A percentile compares a stretch with the other conserved stretches of the same genome.
phyloP scores from a whole-genome alignment of 2,329 filamentous ascomycete genomes.

The Colletotrichum endophyticum region DNA sequence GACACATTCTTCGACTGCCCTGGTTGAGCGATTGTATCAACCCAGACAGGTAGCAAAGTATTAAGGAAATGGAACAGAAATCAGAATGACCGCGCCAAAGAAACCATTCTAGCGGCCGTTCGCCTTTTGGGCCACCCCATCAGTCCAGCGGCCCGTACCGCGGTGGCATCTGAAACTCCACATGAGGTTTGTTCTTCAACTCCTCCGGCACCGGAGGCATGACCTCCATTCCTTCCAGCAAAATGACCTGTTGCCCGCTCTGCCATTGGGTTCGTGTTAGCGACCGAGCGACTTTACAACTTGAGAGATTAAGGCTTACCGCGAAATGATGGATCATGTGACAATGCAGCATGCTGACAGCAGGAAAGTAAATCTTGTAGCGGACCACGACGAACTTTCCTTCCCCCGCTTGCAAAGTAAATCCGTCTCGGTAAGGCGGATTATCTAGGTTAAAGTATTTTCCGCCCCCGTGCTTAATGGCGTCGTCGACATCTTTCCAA shows the following conservation, averaged over 20 bases:
- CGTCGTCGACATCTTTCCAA: background rate
- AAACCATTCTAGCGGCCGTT: background rate
- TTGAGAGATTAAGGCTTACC: background rate
- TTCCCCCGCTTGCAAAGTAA: background rate
- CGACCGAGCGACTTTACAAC: background rate
- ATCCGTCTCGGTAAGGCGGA: background rate
- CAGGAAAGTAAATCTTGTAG: background rate
- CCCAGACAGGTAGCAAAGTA: accelerated
- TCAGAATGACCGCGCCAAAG: background rate
- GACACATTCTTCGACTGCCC: accelerated
- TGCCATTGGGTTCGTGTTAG: accelerated
- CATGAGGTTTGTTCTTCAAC: constrained; percentile 1
- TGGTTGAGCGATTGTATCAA: accelerated
- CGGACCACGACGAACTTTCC: background rate
- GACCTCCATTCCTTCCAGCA: constrained; percentile 9
- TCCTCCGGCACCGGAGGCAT: constrained; percentile 1
- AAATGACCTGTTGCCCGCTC: constrained; percentile 1
- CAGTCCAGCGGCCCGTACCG: constrained; percentile 3
- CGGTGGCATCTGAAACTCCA: background rate
- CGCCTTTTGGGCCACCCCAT: accelerated
- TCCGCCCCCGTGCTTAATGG: background rate
- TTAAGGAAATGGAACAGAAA: background rate
- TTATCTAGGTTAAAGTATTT: background rate
- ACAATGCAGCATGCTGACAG: constrained; percentile 11
- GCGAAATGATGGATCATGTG: constrained; percentile 14